Conservation (phyloP, 306 rosid genomes). For the Pyrus pyrifolia region DNA sequence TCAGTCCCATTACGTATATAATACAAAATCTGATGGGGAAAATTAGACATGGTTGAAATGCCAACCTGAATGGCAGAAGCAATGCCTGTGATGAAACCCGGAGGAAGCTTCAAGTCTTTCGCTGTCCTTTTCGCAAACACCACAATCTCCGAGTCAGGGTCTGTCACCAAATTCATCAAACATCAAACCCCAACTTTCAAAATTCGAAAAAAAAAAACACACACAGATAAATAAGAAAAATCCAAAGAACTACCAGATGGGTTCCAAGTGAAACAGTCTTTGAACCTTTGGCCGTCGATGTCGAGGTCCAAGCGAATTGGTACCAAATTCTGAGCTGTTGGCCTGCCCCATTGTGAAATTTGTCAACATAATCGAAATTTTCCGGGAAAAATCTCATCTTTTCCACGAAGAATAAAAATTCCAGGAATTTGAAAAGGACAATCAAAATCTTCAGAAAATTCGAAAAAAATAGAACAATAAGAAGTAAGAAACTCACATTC, state of each 20-base stretch:
- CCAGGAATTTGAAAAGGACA: background rate
- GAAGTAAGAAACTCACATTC: conserved; percentile 41
- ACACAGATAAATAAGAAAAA: background rate
- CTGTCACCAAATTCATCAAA: conserved; percentile 18
- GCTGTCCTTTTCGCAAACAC: conserved; percentile 74
- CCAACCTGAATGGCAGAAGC: conserved; percentile 79
- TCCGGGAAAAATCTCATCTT: too few relatives aligned
- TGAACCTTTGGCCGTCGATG: conserved; percentile 65
- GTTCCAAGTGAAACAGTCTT: conserved; percentile 93
- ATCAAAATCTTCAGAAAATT: background rate
- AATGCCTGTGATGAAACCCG: conserved; percentile 62
- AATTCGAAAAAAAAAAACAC: background rate
- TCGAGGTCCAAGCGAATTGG: conserved; percentile 76
- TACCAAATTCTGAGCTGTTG: conserved; percentile 61
- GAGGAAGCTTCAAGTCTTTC: conserved; percentile 79
- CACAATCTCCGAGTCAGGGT: conserved; percentile 78
- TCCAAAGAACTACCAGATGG: conserved; percentile 50
- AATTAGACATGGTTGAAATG: background rate
- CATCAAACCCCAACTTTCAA: background rate
- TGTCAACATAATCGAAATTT: background rate
- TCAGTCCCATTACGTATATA: background rate
- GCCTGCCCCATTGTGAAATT: conserved; percentile 27
- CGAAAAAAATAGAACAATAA: background rate
- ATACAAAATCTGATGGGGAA: background rate
- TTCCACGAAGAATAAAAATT: too few relatives aligned